Conservation (phyloP, 495 filamentous ascomycete genomes). For the Lasiosphaeris hirsuta region DNA sequence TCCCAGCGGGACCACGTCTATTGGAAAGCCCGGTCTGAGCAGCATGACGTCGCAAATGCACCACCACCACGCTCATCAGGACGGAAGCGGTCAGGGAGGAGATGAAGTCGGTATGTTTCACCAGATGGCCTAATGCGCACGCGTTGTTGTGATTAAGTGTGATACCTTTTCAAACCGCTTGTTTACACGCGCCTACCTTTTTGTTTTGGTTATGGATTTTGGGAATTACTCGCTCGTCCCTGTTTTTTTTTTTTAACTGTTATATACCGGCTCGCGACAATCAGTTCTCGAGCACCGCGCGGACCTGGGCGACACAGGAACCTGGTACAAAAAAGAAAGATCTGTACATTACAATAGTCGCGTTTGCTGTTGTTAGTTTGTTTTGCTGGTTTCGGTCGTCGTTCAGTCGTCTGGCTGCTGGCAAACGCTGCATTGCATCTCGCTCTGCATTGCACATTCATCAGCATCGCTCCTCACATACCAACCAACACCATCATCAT, state of each 20-base stretch:
- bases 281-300: slow-evolving; percentile 26
- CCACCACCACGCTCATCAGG: slow-evolving; percentile 72
- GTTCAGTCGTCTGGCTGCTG: slow-evolving; percentile 37
- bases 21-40: slow-evolving; percentile 56
- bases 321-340: slow-evolving; percentile 40
- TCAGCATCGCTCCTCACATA: slow-evolving; percentile 39
- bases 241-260: slow-evolving; percentile 34
- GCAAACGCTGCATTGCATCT: slow-evolving; percentile 30
- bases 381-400: slow-evolving; percentile 40
- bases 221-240: slow-evolving; percentile 29
- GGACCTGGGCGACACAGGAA: slow-evolving; percentile 35
- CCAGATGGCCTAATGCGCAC: slow-evolving; percentile 60
- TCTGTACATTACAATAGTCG: slow-evolving; percentile 42
- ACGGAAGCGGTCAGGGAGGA: slow-evolving; percentile 62
- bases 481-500: slow-evolving; percentile 33
- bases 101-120: slow-evolving; percentile 97
- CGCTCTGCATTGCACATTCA: slow-evolving; percentile 26
- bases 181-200: slow-evolving; percentile 22
- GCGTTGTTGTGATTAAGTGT: slow-evolving; percentile 49
- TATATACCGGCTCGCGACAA: slow-evolving; percentile 46
- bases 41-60: slow-evolving; percentile 57
- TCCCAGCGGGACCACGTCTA: slow-evolving; percentile 41
- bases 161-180: slow-evolving; percentile 42
- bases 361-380: slow-evolving; percentile 38
- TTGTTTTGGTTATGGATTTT: slow-evolving; percentile 25